Evolutionary conservation across 1,284 basidiomycete species (phyloP).

Genomic region (Exobasidium cylindrosporum): DNA sequence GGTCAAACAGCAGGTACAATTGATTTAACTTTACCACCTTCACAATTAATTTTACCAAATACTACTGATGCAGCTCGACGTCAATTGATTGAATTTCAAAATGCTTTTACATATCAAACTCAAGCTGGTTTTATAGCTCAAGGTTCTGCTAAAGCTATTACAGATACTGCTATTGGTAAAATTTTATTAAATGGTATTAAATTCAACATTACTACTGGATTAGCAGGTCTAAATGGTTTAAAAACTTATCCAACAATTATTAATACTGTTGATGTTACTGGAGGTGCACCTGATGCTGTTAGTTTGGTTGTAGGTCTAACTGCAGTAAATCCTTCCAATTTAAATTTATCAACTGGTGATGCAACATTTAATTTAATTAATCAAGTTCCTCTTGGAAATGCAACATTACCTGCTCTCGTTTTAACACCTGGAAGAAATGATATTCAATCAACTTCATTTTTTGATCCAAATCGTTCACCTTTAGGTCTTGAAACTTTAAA

Average conservation of each 20-base stretch:
- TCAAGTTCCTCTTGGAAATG: slow-evolving; percentile 50
- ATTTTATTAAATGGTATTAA: slow-evolving; percentile 70
- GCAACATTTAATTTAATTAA: slow-evolving; percentile 62
- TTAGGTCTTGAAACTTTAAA: slow-evolving; percentile 67
- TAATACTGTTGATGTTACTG: slow-evolving; percentile 67
- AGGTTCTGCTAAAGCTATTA: slow-evolving; percentile 66
- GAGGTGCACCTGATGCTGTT: slow-evolving; percentile 67
- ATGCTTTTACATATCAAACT: slow-evolving; percentile 58
- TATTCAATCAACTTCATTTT: slow-evolving; percentile 42
- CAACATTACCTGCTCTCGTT: slow-evolving; percentile 39
- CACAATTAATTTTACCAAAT: slow-evolving; percentile 62
- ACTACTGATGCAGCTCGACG: slow-evolving; percentile 58
- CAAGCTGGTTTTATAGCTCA: slow-evolving; percentile 63
- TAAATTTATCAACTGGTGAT: slow-evolving; percentile 60
- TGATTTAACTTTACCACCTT: slow-evolving; percentile 65
- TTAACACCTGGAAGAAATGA: slow-evolving; percentile 44
- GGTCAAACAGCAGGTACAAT: slow-evolving; percentile 68
- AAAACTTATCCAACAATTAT: slow-evolving; percentile 64
- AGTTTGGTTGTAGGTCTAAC: slow-evolving; percentile 62
- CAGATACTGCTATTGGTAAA: slow-evolving; percentile 66
- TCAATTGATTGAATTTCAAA: slow-evolving; percentile 52
- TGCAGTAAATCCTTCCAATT: slow-evolving; percentile 71
- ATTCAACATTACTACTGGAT: slow-evolving; percentile 69
- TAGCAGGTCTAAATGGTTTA: slow-evolving; percentile 67
- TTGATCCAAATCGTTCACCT: slow-evolving; percentile 65